phyloP scores from a whole-genome alignment of 2,329 filamentous ascomycete genomes.

The Graphium sp. region DNA sequence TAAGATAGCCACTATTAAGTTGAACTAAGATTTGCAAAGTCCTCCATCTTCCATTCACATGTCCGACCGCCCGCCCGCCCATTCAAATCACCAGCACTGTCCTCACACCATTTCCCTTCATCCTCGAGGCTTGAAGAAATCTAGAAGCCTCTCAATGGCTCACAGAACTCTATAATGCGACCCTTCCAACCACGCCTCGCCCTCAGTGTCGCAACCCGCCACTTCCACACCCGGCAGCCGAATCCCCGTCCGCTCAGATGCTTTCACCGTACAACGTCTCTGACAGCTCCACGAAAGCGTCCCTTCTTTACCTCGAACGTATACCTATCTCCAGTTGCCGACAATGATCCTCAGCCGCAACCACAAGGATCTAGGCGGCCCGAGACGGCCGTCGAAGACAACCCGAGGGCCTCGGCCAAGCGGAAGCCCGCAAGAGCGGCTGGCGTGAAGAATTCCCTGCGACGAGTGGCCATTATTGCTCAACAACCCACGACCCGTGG shows the following conservation, averaged over 20 bases:
- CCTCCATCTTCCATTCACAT: too few species aligned
- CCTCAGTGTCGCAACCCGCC: slow-evolving; percentile 13
- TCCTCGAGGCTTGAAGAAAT: too few species aligned
- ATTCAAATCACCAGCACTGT: too few species aligned
- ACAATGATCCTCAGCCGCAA: too few species aligned
- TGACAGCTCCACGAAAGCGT: slow-evolving; percentile 33
- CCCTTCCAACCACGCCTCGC: too few species aligned
- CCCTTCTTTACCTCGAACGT: slow-evolving; percentile 52
- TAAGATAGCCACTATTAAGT: too few species aligned
- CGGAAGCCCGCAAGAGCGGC: slow-evolving; percentile 26
- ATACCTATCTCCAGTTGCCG: slow-evolving; percentile 21
- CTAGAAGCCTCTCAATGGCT: too few species aligned
- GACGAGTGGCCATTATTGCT: slow-evolving; percentile 74
- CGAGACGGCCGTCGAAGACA: slow-evolving; percentile 9
- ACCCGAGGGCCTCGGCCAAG: slow-evolving; percentile 15
- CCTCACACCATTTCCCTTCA: too few species aligned
- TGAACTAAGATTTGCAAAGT: too few species aligned
- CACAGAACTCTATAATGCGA: too few species aligned
- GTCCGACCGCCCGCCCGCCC: too few species aligned
- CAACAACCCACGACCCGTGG: slow-evolving; percentile 27
- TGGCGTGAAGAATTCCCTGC: slow-evolving; percentile 54
- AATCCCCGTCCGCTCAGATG: slow-evolving; percentile 11
- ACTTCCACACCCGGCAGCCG: slow-evolving; percentile 13
- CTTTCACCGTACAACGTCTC: slow-evolving; percentile 28
- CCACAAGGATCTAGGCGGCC: too few species aligned